Conservation (phyloP, 345 rosid species). For the Noccaea bulbosa region DNA sequence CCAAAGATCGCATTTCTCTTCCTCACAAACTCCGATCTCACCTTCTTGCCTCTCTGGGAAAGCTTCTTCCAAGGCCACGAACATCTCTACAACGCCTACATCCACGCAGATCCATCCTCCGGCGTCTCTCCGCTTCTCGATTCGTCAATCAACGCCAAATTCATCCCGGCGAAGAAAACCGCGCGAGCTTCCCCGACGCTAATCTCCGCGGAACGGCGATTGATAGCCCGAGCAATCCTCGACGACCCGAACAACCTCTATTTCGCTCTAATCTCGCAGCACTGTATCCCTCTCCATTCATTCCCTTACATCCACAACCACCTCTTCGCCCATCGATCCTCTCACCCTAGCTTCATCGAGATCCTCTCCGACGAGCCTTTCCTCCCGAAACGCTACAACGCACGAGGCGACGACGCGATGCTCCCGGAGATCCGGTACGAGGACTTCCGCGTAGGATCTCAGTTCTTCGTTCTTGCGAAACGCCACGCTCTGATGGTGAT, state of each 20-base stretch:
- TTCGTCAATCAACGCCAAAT: constrained; percentile 49
- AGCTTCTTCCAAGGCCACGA: constrained; percentile 62
- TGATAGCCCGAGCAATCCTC: constrained; percentile 71
- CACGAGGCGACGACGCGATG: constrained; percentile 67
- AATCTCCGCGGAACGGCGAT: constrained; percentile 76
- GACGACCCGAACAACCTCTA: constrained; percentile 82
- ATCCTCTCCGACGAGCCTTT: constrained; percentile 65
- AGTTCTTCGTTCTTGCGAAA: constrained; percentile 73
- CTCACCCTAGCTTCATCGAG: constrained; percentile 68
- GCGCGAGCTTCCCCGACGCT: constrained; percentile 70
- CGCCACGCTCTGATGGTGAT: constrained; percentile 73
- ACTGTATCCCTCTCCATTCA: constrained; percentile 86
- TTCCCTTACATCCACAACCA: constrained; percentile 60
- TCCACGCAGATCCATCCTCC: constrained; percentile 72
- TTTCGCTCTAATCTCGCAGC: constrained; percentile 80
- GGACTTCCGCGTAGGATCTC: constrained; percentile 82
- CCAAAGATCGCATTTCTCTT: constrained; percentile 93
- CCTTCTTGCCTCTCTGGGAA: constrained; percentile 79
- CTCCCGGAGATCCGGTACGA: constrained; percentile 66
- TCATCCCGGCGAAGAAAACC: constrained; percentile 66
- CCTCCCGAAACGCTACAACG: constrained; percentile 62
- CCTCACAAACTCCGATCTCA: constrained; percentile 84
- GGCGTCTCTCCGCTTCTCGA: constrained; percentile 34
- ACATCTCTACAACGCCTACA: constrained; percentile 68
- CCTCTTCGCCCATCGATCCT: constrained; percentile 52